Evolutionary conservation across 371 early-diverging fungal species (phyloP).

Genomic region (Blakeslea trispora): DNA sequence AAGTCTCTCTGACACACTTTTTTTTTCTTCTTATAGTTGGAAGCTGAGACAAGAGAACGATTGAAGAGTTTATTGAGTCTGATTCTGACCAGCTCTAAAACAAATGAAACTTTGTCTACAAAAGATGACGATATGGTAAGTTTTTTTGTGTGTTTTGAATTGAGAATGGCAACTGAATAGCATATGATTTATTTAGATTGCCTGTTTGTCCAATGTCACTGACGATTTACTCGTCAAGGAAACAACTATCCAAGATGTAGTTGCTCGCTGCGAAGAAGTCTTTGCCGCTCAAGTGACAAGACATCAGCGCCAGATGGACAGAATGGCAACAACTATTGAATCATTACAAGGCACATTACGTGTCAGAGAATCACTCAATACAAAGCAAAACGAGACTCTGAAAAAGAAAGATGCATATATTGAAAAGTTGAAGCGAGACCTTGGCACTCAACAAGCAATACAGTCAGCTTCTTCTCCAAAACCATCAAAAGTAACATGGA

Average conservation of each 20-base stretch:
- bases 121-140: slow-evolving; percentile 1
- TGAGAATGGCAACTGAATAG: background rate
- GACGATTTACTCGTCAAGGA: slow-evolving; percentile 12
- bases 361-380: slow-evolving; percentile 9
- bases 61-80: slow-evolving; percentile 34
- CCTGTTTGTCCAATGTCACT: slow-evolving; percentile 10
- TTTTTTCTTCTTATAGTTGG: slow-evolving; percentile 24
- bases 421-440: slow-evolving; percentile 16
- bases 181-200: background rate
- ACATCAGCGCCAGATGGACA: slow-evolving; percentile 19
- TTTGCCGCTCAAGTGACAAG: slow-evolving; percentile 23
- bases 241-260: slow-evolving; percentile 35
- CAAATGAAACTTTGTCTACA: background rate
- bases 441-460: background rate
- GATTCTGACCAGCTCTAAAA: slow-evolving; percentile 41
- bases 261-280: slow-evolving; percentile 39
- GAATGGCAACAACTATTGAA: slow-evolving; percentile 1
- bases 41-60: slow-evolving; percentile 39
- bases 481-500: too few species aligned
- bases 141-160: background rate
- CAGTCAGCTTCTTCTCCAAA: background rate
- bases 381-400: slow-evolving; percentile 15
- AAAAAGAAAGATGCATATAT: slow-evolving; percentile 20
- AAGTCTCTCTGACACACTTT: background rate
- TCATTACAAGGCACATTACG: slow-evolving; percentile 9